phyloP scores from a whole-genome alignment of 2,329 filamentous ascomycete species.

The Beauveria brongniartii region DNA sequence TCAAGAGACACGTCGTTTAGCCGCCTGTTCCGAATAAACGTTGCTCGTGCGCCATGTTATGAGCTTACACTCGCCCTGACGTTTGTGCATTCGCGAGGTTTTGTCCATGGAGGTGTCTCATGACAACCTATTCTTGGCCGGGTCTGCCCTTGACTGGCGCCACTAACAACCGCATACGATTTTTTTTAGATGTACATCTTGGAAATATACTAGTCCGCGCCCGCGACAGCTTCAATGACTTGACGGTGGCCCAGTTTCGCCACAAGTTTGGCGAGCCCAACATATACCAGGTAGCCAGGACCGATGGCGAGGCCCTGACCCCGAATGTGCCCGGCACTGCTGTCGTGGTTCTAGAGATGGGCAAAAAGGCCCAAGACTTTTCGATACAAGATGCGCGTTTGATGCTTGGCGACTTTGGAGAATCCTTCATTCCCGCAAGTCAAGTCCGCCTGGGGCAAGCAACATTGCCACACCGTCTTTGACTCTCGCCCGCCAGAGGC shows the following conservation, averaged over 20 bases:
- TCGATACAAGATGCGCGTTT: background rate
- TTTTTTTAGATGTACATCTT: background rate
- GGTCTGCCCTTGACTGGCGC: background rate
- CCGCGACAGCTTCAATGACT: background rate
- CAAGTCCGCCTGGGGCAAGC: background rate
- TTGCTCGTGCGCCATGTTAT: constrained; percentile 5
- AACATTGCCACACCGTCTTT: background rate
- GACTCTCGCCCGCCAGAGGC: background rate
- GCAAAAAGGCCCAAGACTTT: background rate
- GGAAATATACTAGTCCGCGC: background rate
- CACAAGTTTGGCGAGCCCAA: background rate
- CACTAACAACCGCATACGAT: background rate
- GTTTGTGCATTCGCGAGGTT: constrained; percentile 3
- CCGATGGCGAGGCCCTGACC: background rate
- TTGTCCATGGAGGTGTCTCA: constrained; percentile 9
- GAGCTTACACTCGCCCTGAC: constrained; percentile 1
- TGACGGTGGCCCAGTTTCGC: background rate
- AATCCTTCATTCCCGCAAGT: background rate
- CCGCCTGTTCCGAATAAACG: background rate
- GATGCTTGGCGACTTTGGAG: background rate
- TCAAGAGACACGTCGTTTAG: background rate
- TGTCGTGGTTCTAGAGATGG: background rate
- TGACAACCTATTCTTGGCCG: background rate
- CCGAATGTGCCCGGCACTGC: background rate
- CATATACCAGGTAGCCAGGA: background rate